Evolutionary conservation across 1,284 basidiomycete species (phyloP).

Genomic region (Schizophyllum amplum): DNA sequence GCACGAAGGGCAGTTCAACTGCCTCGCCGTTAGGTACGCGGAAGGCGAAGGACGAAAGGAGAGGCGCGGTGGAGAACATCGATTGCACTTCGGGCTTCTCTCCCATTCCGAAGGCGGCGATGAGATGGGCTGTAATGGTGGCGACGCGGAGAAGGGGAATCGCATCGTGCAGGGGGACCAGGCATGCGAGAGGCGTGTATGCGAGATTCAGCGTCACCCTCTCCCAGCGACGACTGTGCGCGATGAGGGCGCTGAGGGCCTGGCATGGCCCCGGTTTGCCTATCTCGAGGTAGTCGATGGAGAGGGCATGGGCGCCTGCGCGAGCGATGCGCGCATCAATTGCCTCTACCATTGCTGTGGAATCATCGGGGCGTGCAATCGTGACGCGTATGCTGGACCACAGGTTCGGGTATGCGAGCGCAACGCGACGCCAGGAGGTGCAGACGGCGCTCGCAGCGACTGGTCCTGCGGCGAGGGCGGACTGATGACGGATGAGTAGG

Average conservation of each 20-base stretch:
- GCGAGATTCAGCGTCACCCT: neutral
- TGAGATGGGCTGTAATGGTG: neutral
- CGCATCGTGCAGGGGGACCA: neutral
- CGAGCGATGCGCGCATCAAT: neutral
- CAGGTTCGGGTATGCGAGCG: neutral
- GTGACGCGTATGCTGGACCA: neutral
- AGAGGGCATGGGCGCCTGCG: neutral
- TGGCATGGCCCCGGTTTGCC: neutral
- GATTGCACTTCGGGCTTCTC: neutral
- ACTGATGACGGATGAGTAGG: neutral
- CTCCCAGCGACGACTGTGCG: neutral
- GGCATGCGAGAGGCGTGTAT: neutral
- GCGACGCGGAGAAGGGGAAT: neutral
- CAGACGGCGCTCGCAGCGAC: neutral
- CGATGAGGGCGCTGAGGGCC: neutral
- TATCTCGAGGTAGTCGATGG: neutral
- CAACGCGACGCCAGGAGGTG: neutral
- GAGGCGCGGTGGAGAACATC: neutral
- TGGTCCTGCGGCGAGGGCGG: neutral
- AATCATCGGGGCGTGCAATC: neutral
- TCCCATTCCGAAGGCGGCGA: neutral
- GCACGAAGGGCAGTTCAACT: neutral
- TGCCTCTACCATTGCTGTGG: neutral
- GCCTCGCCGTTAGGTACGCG: neutral
- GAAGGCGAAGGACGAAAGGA: neutral